These are phyloP conservation scores for Paraphoma sp. DNA, from an alignment of 2,329 filamentous ascomycete species.

Conservation along the genomic window DNA sequence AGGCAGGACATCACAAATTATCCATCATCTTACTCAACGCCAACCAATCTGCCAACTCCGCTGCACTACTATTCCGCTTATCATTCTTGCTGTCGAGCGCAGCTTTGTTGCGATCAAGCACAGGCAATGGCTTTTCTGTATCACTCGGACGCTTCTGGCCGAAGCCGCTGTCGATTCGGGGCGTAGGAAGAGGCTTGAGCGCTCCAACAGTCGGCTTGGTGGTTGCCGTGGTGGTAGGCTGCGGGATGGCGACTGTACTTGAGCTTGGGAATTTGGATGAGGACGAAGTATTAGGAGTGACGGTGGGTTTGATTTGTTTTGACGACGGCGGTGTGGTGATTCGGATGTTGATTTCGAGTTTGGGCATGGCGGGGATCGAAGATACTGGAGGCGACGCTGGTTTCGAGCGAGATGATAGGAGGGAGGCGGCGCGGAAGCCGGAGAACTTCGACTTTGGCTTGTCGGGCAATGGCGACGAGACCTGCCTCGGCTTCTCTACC, in stretches of 20 bases:
- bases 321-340: constrained; percentile 12
- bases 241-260: not conserved
- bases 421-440: constrained; percentile 14
- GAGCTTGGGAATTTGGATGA: not conserved
- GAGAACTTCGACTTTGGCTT: constrained; percentile 5
- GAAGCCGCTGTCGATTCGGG: constrained; percentile 23
- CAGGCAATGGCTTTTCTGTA: constrained; percentile 10
- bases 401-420: constrained; percentile 12
- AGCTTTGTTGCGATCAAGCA: constrained; percentile 12
- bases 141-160: constrained; percentile 4
- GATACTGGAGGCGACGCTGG: not conserved
- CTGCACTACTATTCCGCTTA: constrained; percentile 3
- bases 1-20: constrained; percentile 2
- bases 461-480: constrained; percentile 2
- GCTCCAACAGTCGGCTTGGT: not conserved
- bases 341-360: constrained; percentile 23
- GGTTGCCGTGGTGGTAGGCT: not conserved
- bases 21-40: constrained; percentile 21
- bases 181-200: constrained; percentile 3
- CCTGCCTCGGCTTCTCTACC: constrained; percentile 1
- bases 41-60: constrained; percentile 18
- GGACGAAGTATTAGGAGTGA: not conserved
- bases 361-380: constrained; percentile 3
- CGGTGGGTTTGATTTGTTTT: constrained; percentile 3
- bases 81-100: constrained; percentile 7